Base-by-base conservation (phyloP, 257 asterid species). In the Asclepias syriaca region DNA sequence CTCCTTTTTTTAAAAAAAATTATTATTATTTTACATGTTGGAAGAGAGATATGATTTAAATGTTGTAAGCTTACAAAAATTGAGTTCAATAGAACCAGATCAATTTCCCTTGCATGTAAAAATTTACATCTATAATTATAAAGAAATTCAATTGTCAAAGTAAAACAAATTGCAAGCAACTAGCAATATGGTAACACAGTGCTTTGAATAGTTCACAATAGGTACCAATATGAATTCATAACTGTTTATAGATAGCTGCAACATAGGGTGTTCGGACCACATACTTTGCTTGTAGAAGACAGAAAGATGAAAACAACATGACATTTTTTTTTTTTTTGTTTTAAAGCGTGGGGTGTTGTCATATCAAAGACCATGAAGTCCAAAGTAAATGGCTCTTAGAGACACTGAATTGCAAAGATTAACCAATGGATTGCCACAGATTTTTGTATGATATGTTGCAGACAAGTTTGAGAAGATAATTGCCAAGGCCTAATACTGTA, bases 251-350 rank as follows among this genome's bases (percentile, higher is more conserved):
- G 68, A 8, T 18, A 8, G 49, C 27, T 16, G 45, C 67, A 63
- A 43, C 68, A 12, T 67, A 75, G 54, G 57, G 45, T 3, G 69
- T 57, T 68, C 50, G 24, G 73, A 58, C 58, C 48, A 57, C 21
- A 64, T 21, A 15, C 68, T 32, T 21, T 19, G 18, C 63, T 10
- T 61, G 76, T 63, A 29, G 63, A 34, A 37, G 64, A 63, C 55
- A 58, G 68, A 74, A 66, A 74, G 27, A 46, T 15, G 68, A 68
- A 66, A 74, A 22, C 48, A 49, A 14, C 57, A 19, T 37, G 50
- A 64, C 68, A 64, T 34, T 64, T 6, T 39, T 34, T 21, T n/a
- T 56, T 21, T 21, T 56, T 56, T 56, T 1, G 21, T 56, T n/a
- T 16, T 5, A 21, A 16, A n/a, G 59, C n/a, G 5, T 12, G 46